Evolutionary conservation across 371 early-diverging fungal species (phyloP), one percentile per base, ranked within the genome.

Genomic region (Mortierella sp.): DNA sequence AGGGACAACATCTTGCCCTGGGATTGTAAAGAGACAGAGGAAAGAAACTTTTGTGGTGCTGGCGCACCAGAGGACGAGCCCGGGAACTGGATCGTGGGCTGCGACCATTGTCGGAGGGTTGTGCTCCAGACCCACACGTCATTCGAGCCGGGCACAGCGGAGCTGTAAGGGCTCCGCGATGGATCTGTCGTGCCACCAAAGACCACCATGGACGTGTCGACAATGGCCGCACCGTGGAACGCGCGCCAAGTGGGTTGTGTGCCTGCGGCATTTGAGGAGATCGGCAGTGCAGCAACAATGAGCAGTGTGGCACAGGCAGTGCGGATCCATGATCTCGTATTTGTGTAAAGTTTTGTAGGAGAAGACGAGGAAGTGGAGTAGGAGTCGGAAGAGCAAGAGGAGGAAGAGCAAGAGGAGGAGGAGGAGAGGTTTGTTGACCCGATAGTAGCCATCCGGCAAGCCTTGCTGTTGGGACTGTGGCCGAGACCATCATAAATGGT

Each of bases 101-200:
- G 68, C n/a, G 73, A 66, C 79, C 79, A 77, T 30, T 61, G 62
- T 12, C 69, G 65, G 1, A 65, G 62, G 2, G 73, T 77, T 1
- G 79, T 77, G 51, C 69, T 68, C 79, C 79, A 77, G 56, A 72
- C 70, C 59, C 61, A 77, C 25, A 77, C 62, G 45, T 72, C 70
- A 26, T 66, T 72, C 15, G 79, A 77, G 51, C 73, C 79, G 3
- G 59, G 55, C 15, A 66, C 66, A 15, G n/a, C 19, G 14, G 57
- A 2, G 21, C 66, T 66, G 45, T 44, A 72, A 1, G 79, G 79
- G 46, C 66, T 56, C 16, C 14, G 9, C 7, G 25, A 46, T 2
- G 79, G 66, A 55, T 72, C 64, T 12, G 57, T 45, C n/a, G 64
- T 66, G 48, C 79, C 79, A 18, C 79, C 79, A 52, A 77, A 77